These are phyloP conservation scores for Trichoderma aggressivum DNA, from an alignment of 2,329 filamentous ascomycete species.

Conservation along the genomic window DNA sequence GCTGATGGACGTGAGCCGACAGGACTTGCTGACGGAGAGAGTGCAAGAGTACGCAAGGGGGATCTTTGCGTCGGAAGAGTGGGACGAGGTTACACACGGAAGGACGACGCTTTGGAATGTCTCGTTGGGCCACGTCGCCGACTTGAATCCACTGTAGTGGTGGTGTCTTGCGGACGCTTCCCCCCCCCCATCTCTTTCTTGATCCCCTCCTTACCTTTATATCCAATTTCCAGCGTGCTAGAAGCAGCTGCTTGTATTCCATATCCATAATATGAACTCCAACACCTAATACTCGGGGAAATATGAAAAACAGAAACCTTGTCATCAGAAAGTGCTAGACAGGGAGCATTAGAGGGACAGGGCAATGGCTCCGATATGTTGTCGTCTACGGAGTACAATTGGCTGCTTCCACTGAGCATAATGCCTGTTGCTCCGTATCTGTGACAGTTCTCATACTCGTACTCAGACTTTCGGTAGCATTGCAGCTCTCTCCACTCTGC, in stretches of 20 bases:
- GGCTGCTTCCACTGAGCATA: background rate
- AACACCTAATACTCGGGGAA: background rate
- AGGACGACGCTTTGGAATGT: constrained; percentile 26
- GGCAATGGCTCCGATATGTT: background rate
- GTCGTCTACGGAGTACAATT: background rate
- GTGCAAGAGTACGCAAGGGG: constrained; percentile 23
- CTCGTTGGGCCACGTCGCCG: constrained; percentile 24
- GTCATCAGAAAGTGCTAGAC: background rate
- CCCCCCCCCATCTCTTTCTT: too few species aligned
- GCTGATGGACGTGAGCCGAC: constrained; percentile 26
- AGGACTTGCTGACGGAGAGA: constrained; percentile 25
- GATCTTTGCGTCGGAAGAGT: constrained; percentile 27
- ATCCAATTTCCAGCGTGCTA: background rate
- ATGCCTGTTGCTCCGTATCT: background rate
- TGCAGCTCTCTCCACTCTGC: background rate
- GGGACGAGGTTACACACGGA: constrained; percentile 27
- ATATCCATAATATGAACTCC: background rate
- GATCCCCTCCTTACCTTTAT: background rate
- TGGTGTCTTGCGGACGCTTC: background rate
- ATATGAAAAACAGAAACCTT: too few species aligned
- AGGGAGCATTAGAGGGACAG: background rate
- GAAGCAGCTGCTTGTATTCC: background rate
- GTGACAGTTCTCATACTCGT: background rate
- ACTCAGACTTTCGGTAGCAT: background rate
- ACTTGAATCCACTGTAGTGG: constrained; percentile 22